Evolutionary conservation across 1,139 yeast genomes (phyloP).

Genomic region (Debaryomyces robertsiae): DNA sequence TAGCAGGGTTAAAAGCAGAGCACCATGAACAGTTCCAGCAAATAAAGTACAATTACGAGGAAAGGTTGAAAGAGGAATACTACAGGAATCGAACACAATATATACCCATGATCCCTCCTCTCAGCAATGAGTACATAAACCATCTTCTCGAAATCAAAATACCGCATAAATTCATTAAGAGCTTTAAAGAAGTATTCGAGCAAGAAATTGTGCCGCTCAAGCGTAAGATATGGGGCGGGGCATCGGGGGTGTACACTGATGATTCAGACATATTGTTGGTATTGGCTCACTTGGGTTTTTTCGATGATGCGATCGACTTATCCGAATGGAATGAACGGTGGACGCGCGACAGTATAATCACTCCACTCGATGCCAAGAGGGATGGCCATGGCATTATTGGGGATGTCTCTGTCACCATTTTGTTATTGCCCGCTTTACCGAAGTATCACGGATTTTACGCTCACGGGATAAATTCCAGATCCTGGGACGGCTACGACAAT

Average conservation of each 20-base stretch:
- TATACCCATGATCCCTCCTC: conserved; percentile 48
- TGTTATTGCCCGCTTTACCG: conserved; percentile 68
- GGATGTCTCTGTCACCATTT: conserved; percentile 70
- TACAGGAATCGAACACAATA: conserved; percentile 24
- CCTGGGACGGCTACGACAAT: conserved; percentile 55
- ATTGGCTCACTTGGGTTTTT: conserved; percentile 72
- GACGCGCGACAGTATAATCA: conserved; percentile 29
- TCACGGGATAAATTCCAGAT: conserved; percentile 70
- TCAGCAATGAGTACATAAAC: conserved; percentile 58
- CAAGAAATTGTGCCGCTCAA: conserved; percentile 36
- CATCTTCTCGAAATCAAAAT: conserved; percentile 63
- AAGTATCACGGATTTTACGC: conserved; percentile 64
- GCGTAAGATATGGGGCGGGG: conserved; percentile 88
- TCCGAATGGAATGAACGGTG: conserved; percentile 39
- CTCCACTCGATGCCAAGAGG: conserved; percentile 21
- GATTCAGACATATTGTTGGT: conserved; percentile 84
- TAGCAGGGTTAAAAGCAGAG: conserved; percentile 40
- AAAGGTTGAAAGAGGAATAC: conserved; percentile 25
- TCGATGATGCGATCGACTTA: conserved; percentile 35
- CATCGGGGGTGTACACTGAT: conserved; percentile 75
- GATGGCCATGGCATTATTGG: conserved; percentile 34
- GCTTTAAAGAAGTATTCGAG: conserved; percentile 31
- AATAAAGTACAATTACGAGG: conserved; percentile 29
- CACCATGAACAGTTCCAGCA: conserved; percentile 36
- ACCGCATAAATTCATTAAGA: conserved; percentile 46